These are phyloP conservation scores for Fusarium sp. DNA, from an alignment of 2,329 filamentous ascomycete genomes.

Conservation along the genomic window DNA sequence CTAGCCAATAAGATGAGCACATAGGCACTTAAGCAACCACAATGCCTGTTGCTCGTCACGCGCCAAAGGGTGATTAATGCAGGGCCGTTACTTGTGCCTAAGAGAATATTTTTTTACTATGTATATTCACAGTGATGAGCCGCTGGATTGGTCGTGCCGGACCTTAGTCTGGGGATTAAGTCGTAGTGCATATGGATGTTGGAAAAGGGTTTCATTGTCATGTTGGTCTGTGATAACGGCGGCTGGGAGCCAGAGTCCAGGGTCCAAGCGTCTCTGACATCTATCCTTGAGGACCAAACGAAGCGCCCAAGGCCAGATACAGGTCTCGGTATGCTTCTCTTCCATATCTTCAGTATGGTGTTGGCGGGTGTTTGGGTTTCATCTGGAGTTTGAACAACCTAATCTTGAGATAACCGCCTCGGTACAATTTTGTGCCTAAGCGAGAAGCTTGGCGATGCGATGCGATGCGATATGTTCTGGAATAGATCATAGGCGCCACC, in stretches of 20 bases:
- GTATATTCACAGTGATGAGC: constrained; percentile 29
- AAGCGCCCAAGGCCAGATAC: constrained; percentile 38
- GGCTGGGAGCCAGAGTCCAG: constrained; percentile 12
- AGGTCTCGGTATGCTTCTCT: constrained; percentile 18
- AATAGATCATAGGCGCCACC: background rate
- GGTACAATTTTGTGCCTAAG: background rate
- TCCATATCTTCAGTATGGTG: constrained; percentile 20
- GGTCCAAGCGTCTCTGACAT: constrained; percentile 25
- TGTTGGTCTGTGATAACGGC: constrained; percentile 14
- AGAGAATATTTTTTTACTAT: constrained; percentile 18
- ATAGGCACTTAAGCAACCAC: constrained; percentile 6
- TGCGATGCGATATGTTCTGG: background rate
- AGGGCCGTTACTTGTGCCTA: constrained; percentile 33
- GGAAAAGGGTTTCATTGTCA: constrained; percentile 37
- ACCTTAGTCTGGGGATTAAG: constrained; percentile 23
- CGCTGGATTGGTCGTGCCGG: constrained; percentile 36
- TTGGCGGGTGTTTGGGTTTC: constrained; percentile 6
- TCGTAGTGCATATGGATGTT: constrained; percentile 31
- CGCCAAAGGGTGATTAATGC: constrained; percentile 42
- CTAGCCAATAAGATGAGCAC: constrained; percentile 43
- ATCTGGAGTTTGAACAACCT: background rate
- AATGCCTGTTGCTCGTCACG: constrained; percentile 38
- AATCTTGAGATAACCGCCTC: constrained; percentile 1
- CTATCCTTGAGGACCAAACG: constrained; percentile 6
- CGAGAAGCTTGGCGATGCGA: constrained; percentile 14